A percentile compares a stretch with the other conserved stretches of the same genome.
Evolutionary conservation across 2,329 filamentous ascomycete species (phyloP).

Genomic region (Pestalotiopsis fici): DNA sequence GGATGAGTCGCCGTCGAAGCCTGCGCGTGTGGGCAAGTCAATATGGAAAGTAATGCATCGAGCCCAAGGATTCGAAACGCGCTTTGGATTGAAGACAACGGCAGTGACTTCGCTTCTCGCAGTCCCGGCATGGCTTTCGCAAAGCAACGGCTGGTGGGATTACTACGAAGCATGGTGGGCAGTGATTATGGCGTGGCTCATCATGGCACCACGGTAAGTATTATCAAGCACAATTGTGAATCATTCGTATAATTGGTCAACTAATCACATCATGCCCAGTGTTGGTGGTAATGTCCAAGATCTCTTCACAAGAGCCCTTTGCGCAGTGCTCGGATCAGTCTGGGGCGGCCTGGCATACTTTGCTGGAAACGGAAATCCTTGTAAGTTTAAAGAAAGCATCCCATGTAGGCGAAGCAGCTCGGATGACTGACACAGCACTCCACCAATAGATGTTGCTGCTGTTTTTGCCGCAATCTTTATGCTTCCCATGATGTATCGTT

Average conservation of each 20-base stretch:
- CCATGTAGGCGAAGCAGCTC: neutral
- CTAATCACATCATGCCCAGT: conserved; percentile 22
- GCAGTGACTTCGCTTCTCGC: conserved; percentile 52
- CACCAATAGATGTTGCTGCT: conserved; percentile 46
- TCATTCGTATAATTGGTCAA: neutral
- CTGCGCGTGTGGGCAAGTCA: conserved; percentile 38
- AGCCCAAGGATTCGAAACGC: conserved; percentile 58
- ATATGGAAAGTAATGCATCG: conserved; percentile 52
- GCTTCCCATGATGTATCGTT: conserved; percentile 61
- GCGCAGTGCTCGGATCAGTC: conserved; percentile 51
- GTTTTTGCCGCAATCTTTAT: conserved; percentile 57
- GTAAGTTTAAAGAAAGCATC: neutral
- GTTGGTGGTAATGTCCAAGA: conserved; percentile 61
- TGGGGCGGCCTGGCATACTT: conserved; percentile 56
- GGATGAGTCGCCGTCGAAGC: conserved; percentile 26
- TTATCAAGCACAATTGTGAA: neutral
- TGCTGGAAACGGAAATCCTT: conserved; percentile 53
- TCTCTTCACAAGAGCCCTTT: conserved; percentile 50
- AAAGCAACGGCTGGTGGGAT: conserved; percentile 54
- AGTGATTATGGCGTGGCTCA: conserved; percentile 57
- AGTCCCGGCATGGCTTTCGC: conserved; percentile 52
- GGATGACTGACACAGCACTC: neutral
- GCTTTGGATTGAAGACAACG: conserved; percentile 58
- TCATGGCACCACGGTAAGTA: conserved; percentile 49
- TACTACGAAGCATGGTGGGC: conserved; percentile 59